Percentiles rank a stretch among this genome's conserved stretches.
phyloP scores from a whole-genome alignment of 169 alveolate genomes.

The Babesia bovis region DNA sequence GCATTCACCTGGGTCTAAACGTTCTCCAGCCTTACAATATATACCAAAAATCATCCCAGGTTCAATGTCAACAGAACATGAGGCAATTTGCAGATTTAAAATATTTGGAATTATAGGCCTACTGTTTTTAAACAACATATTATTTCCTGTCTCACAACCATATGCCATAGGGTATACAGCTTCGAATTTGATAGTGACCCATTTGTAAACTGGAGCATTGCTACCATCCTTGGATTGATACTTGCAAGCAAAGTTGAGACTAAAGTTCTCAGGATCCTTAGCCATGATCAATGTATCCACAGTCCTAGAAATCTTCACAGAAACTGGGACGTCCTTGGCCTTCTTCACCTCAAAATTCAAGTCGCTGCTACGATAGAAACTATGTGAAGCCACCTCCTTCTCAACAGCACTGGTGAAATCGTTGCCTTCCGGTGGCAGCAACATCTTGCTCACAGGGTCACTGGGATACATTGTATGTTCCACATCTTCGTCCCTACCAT shows the following conservation, averaged over 20 bases:
- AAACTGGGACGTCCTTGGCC: not conserved
- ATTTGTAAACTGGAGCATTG: slow-evolving; percentile 12
- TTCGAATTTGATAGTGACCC: slow-evolving; percentile 43
- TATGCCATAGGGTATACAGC: slow-evolving; percentile 56
- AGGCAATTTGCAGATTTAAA: too few species aligned
- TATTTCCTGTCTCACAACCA: slow-evolving; percentile 54
- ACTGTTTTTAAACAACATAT: slow-evolving; percentile 31
- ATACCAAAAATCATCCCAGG: slow-evolving; percentile 66
- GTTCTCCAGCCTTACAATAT: slow-evolving; percentile 56
- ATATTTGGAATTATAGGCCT: not conserved
- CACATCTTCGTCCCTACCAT: not conserved
- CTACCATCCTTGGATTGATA: slow-evolving; percentile 9
- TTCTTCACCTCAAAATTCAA: not conserved
- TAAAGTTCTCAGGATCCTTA: slow-evolving; percentile 33
- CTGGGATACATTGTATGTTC: slow-evolving; percentile 3
- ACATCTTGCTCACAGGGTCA: slow-evolving; percentile 6
- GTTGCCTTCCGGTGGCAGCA: not conserved
- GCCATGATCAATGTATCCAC: slow-evolving; percentile 41
- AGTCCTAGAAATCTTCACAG: slow-evolving; percentile 7
- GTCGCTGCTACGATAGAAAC: not conserved
- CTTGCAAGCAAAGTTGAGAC: slow-evolving; percentile 54
- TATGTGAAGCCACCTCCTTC: not conserved
- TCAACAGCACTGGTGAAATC: not conserved
- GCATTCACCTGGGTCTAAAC: slow-evolving; percentile 29
- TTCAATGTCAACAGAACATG: slow-evolving; percentile 27